Conservation (phyloP, 345 rosid genomes). For the Physaria fendleri region DNA sequence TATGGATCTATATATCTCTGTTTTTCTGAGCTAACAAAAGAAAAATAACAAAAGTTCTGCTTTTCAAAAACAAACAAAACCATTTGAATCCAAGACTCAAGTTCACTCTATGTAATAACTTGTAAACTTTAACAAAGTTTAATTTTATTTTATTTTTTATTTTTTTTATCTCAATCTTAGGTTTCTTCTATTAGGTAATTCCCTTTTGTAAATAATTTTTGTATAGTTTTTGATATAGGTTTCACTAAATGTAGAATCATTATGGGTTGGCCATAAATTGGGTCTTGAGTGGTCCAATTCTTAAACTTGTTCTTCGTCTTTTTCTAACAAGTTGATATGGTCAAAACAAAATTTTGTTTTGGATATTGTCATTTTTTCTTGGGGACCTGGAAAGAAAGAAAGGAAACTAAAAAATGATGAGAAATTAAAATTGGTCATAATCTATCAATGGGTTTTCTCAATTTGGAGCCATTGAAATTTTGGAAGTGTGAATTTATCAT, state of each 20-base stretch:
- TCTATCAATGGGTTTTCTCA: slow-evolving; percentile 9
- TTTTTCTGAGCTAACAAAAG: not conserved
- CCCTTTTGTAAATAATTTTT: not conserved
- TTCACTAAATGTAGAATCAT: not conserved
- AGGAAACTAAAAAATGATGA: not conserved
- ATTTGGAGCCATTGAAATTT: too few species aligned
- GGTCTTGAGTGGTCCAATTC: slow-evolving; percentile 20
- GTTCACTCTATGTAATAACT: not conserved
- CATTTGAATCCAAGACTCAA: not conserved
- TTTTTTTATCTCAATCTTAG: not conserved
- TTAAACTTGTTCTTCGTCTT: slow-evolving; percentile 16
- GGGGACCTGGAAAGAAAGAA: not conserved
- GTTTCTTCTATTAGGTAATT: not conserved
- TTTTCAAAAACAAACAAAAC: not conserved
- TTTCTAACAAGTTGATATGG: slow-evolving; percentile 18
- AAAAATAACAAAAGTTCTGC: not conserved
- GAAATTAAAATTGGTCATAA: not conserved
- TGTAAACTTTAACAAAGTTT: not conserved
- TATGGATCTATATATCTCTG: not conserved
- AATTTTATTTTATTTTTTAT: not conserved
- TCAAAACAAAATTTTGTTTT: not conserved
- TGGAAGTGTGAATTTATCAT: too few species aligned
- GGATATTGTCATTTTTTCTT: not conserved
- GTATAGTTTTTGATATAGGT: too few species aligned
- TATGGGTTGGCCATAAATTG: not conserved